A percentile compares a stretch with the other conserved stretches of the same genome.
Conservation (phyloP, 2,329 filamentous ascomycete species). For the Hawksworthiomyces lignivorus region DNA sequence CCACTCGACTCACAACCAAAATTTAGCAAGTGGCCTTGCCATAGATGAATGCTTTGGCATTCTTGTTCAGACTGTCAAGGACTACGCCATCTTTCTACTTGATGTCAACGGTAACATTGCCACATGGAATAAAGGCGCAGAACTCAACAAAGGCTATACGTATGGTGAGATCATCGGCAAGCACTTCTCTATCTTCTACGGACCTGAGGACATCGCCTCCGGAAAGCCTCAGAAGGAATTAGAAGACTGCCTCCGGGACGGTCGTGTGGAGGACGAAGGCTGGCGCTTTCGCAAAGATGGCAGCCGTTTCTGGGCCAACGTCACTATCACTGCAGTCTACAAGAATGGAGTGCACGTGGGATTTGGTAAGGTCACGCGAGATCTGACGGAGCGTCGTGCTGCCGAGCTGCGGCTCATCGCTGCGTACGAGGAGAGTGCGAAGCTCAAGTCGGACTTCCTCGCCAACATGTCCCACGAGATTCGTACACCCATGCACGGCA, state of each 20-base stretch:
- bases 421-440: constrained; percentile 55
- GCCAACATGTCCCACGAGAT: constrained; percentile 60
- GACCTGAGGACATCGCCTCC: constrained; percentile 38
- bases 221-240: constrained; percentile 46
- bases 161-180: constrained; percentile 47
- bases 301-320: constrained; percentile 53
- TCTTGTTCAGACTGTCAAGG: constrained; percentile 52
- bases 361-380: constrained; percentile 51
- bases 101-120: constrained; percentile 46
- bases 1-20: not conserved
- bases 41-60: constrained; percentile 47
- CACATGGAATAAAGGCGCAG: constrained; percentile 51
- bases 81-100: constrained; percentile 57
- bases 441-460: constrained; percentile 53
- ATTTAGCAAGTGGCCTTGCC: constrained; percentile 2
- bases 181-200: constrained; percentile 52
- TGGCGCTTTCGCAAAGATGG: constrained; percentile 53
- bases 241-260: constrained; percentile 43
- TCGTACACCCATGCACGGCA: constrained; percentile 56
- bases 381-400: constrained; percentile 47
- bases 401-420: constrained; percentile 47
- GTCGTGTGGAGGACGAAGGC: constrained; percentile 50
- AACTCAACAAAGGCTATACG: constrained; percentile 48
- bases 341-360: constrained; percentile 44
- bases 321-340: constrained; percentile 50